A percentile compares a stretch with the other conserved stretches of the same genome.
phyloP scores from a whole-genome alignment of 768 basidiomycete genomes.

The Tubosaeta sp. region DNA sequence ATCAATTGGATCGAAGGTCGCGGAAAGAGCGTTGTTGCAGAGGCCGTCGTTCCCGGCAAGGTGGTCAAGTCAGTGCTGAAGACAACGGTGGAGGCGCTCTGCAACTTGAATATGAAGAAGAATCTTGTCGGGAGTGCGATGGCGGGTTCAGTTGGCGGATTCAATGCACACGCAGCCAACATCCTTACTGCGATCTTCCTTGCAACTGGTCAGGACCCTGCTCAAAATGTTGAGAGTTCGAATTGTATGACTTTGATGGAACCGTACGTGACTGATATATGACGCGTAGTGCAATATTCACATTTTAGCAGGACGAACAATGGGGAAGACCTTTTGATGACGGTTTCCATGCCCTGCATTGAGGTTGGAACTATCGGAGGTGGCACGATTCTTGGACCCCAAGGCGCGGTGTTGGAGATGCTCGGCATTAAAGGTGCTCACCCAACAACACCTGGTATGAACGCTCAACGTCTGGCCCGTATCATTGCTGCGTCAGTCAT shows the following conservation, averaged over 20 bases:
- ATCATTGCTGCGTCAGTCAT: constrained; percentile 91
- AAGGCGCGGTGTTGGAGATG: constrained; percentile 88
- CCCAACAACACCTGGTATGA: constrained; percentile 78
- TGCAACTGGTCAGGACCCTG: constrained; percentile 97
- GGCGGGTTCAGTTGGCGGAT: constrained; percentile 97
- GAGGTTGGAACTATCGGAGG: constrained; percentile 99
- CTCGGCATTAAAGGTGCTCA: constrained; percentile 91
- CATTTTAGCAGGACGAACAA: constrained; percentile 62
- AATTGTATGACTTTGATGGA: constrained; percentile 99
- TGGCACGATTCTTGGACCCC: constrained; percentile 89
- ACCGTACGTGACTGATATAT: constrained; percentile 53
- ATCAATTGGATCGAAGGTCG: constrained; percentile 99
- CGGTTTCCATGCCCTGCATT: constrained; percentile 97
- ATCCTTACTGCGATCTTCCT: constrained; percentile 94
- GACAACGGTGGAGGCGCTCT: constrained; percentile 87
- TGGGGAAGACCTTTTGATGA: constrained; percentile 87
- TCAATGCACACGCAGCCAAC: constrained; percentile 98
- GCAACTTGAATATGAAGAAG: constrained; percentile 94
- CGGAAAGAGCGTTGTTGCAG: constrained; percentile 96
- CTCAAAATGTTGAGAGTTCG: constrained; percentile 98
- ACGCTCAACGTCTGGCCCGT: constrained; percentile 85
- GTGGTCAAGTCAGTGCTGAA: constrained; percentile 89
- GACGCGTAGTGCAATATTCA: constrained; percentile 1
- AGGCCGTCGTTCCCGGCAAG: constrained; percentile 87
- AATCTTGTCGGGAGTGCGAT: constrained; percentile 96